These are phyloP conservation scores for Amylocystis lapponica DNA, from an alignment of 768 basidiomycete genomes.

Conservation along the genomic window DNA sequence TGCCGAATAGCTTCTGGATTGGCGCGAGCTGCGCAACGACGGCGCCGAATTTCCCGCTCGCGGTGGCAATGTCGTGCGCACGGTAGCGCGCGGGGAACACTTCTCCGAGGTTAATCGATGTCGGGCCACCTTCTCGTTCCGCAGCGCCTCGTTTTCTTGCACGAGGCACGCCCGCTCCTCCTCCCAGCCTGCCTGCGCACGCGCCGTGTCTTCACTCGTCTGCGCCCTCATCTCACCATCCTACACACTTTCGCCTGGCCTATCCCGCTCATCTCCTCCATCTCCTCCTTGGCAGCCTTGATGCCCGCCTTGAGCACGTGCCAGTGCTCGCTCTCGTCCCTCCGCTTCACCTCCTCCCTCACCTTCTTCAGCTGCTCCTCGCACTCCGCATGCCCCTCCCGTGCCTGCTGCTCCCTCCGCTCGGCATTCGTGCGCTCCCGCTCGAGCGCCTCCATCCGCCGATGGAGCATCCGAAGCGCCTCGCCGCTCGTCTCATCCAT, in stretches of 20 bases:
- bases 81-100: too few species aligned
- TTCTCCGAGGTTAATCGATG: too few species aligned
- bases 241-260: conserved; percentile 22
- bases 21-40: too few species aligned
- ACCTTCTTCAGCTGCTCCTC: conserved; percentile 42
- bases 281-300: conserved; percentile 51
- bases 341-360: conserved; percentile 36
- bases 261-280: conserved; percentile 41
- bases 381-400: conserved; percentile 38
- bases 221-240: too few species aligned
- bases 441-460: conserved; percentile 72
- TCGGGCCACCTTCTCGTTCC: conserved; percentile 38
- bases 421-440: conserved; percentile 50
- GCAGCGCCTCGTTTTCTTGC: conserved; percentile 34
- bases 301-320: conserved; percentile 49
- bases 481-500: conserved; percentile 81
- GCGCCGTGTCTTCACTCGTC: conserved; percentile 19
- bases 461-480: conserved; percentile 74
- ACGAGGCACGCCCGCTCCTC: conserved; percentile 45
- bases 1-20: too few species aligned
- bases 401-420: conserved; percentile 24
- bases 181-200: conserved; percentile 40
- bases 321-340: conserved; percentile 52
- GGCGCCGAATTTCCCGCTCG: too few species aligned
- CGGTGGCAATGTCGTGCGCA: too few species aligned